Evolutionary conservation across 2,329 filamentous ascomycete species (phyloP), one percentile per base, ranked within the genome.

Genomic region (Xylaria sp.): DNA sequence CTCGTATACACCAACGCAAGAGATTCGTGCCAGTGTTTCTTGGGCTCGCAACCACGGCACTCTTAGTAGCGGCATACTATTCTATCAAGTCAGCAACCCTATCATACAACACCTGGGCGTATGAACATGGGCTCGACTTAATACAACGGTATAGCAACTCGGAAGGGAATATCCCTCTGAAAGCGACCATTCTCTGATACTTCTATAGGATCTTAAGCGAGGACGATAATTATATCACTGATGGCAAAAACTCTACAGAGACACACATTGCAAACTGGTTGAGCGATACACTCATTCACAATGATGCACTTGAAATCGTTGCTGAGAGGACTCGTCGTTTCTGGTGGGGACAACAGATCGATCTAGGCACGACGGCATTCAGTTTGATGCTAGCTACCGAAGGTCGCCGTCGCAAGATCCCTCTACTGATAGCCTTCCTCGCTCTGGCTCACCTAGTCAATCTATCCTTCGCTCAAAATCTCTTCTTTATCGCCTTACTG

Each of bases 341-440:
- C 74, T 88, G 88, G 83, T 90, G 89, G 85, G 87, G 85, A 7
- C 86, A 87, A 68, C 88, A 91, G 78, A 81, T 87, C 50, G 86
- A 88, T 66, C 79, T 87, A 13, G 84, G 83, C 32, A 81, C 84
- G 13, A 79, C 86, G 34, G 82, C 86, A 1, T 89, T 85, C 82
- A 86, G 84, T 62, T 78, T 87, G 52, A 84, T 89, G 67, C 79
- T 90, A 34, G 85, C 87, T 2, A 81, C 89, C 45, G 86, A 90
- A 77, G 88, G 89, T 72, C 83, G 83, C 52, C 81, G 87, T 70
- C 84, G 87, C 63, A 84, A 84, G 20, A 85, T 91, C 12, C 83
- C 85, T 0, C 79, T 84, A 60, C 78, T 87, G 1, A 84, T 85
- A 76, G 83, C 85, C 1, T 90, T 89, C 71, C 81, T 90, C 66